Percentiles rank a stretch among this genome's conserved stretches.
These are phyloP conservation scores for Grammothele lineata DNA, from an alignment of 768 basidiomycete genomes.

Conservation along the genomic window DNA sequence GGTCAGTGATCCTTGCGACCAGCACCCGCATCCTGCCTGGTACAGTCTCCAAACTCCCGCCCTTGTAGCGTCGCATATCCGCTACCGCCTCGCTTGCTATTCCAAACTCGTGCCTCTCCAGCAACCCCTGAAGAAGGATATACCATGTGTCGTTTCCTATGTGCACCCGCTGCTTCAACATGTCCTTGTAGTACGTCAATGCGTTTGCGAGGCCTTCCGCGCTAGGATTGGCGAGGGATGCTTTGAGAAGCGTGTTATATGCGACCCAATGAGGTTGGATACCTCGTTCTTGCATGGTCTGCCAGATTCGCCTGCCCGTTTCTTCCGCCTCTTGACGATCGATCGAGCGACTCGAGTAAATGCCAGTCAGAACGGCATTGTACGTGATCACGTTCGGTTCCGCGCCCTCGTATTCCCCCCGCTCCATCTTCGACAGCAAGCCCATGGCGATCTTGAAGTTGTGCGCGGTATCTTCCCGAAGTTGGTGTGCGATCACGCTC, in stretches of 20 bases:
- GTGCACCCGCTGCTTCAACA: slow-evolving; percentile 45
- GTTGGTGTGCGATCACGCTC: slow-evolving; percentile 72
- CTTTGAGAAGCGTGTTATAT: slow-evolving; percentile 75
- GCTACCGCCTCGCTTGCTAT: slow-evolving; percentile 55
- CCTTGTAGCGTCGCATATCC: too few species aligned
- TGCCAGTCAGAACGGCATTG: slow-evolving; percentile 69
- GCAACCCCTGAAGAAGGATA: slow-evolving; percentile 64
- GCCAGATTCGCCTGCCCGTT: slow-evolving; percentile 46
- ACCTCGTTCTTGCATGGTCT: slow-evolving; percentile 52
- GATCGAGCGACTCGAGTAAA: slow-evolving; percentile 58
- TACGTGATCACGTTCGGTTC: slow-evolving; percentile 80
- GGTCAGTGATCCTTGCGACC: too few species aligned
- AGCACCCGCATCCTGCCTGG: too few species aligned
- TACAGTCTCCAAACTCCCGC: too few species aligned
- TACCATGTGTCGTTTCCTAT: slow-evolving; percentile 71
- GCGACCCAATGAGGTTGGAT: slow-evolving; percentile 56
- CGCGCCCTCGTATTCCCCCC: slow-evolving; percentile 32
- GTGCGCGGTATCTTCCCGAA: slow-evolving; percentile 49
- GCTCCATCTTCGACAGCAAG: slow-evolving; percentile 77
- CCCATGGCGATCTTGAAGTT: slow-evolving; percentile 60
- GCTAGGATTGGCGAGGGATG: slow-evolving; percentile 51
- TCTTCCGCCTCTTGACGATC: slow-evolving; percentile 40
- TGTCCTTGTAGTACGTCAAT: slow-evolving; percentile 55
- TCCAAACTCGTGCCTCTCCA: slow-evolving; percentile 52
- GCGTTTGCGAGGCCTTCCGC: slow-evolving; percentile 51